phyloP scores from a whole-genome alignment of 2,329 filamentous ascomycete species.

The Plenodomus tracheiphilus region DNA sequence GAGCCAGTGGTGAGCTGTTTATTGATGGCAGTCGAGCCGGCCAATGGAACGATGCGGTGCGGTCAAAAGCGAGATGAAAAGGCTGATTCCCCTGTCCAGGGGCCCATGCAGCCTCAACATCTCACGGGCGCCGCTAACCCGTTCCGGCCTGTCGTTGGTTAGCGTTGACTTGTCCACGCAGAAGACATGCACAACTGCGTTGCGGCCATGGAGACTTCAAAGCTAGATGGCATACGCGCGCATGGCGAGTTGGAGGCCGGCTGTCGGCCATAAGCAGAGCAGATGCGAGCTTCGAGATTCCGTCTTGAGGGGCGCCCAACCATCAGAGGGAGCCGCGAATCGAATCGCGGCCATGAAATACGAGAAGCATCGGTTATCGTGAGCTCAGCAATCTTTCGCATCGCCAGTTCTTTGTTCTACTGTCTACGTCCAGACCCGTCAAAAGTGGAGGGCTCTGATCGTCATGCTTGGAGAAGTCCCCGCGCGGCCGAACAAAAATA shows the following conservation, averaged over 20 bases:
- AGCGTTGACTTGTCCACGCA: slow-evolving; percentile 19
- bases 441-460: slow-evolving; percentile 2
- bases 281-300: too few relatives aligned
- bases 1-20: slow-evolving; percentile 32
- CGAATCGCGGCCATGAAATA: too few relatives aligned
- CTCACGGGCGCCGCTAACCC: slow-evolving; percentile 23
- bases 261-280: too few relatives aligned
- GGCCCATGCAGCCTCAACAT: slow-evolving; percentile 34
- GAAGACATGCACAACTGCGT: background rate
- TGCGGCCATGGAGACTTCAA: too few relatives aligned
- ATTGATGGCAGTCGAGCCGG: slow-evolving; percentile 30
- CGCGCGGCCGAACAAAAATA: slow-evolving; percentile 17
- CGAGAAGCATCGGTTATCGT: background rate
- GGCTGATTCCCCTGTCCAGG: slow-evolving; percentile 35
- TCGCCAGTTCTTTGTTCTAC: background rate
- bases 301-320: too few relatives aligned
- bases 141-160: slow-evolving; percentile 14
- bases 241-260: too few relatives aligned
- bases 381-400: background rate
- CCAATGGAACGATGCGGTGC: slow-evolving; percentile 26
- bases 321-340: too few relatives aligned
- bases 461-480: slow-evolving; percentile 5
- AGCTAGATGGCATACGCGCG: too few relatives aligned
- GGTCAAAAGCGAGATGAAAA: slow-evolving; percentile 39
- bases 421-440: slow-evolving; percentile 1